phyloP scores from a whole-genome alignment of 2,329 filamentous ascomycete species.

The Decorospora gaudefroyi region DNA sequence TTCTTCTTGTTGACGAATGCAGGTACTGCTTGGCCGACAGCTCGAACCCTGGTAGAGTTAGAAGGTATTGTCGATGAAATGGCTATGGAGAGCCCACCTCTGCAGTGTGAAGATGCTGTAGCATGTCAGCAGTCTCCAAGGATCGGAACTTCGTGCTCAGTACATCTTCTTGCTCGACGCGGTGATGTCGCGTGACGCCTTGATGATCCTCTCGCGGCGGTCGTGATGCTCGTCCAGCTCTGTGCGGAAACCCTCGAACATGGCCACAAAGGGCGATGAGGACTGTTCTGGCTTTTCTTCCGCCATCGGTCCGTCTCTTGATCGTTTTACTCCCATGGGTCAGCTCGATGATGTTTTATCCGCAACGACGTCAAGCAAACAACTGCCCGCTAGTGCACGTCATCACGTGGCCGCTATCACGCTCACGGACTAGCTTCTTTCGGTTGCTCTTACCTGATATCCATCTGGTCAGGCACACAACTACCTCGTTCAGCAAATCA shows the following conservation, averaged over 20 bases:
- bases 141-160: constrained; percentile 32
- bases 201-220: constrained; percentile 84
- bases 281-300: constrained; percentile 39
- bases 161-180: constrained; percentile 97
- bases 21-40: constrained; percentile 64
- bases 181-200: constrained; percentile 89
- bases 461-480: neutral
- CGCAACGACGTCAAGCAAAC: constrained; percentile 33
- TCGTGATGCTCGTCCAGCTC: constrained; percentile 96
- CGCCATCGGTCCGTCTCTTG: constrained; percentile 45
- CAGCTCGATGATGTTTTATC: constrained; percentile 11
- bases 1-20: constrained; percentile 71
- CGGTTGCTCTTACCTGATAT: constrained; percentile 21
- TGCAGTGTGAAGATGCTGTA: constrained; percentile 81
- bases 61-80: constrained; percentile 1
- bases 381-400: constrained; percentile 24
- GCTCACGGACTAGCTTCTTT: constrained; percentile 23
- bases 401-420: constrained; percentile 28
- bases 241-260: constrained; percentile 84
- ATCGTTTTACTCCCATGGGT: constrained; percentile 39
- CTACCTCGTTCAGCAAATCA: constrained; percentile 1
- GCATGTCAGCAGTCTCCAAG: constrained; percentile 18
- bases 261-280: constrained; percentile 59
- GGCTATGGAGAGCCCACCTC: constrained; percentile 55
- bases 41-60: constrained; percentile 62